A percentile compares a stretch with the other conserved stretches of the same genome.
phyloP scores from a whole-genome alignment of 2,329 filamentous ascomycete species.

The Endoconidiophora laricicola region DNA sequence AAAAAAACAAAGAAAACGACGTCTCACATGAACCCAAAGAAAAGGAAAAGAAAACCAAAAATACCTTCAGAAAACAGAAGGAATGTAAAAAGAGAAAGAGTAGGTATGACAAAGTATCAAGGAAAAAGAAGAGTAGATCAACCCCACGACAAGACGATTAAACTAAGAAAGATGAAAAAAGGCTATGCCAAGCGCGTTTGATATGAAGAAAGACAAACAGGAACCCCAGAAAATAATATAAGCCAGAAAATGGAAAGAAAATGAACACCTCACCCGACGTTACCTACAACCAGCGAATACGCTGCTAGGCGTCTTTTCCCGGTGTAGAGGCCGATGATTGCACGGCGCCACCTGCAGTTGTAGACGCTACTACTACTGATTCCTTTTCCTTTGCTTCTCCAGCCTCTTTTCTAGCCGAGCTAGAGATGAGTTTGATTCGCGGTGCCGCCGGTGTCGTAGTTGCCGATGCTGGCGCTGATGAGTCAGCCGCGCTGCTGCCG shows the following conservation, averaged over 20 bases:
- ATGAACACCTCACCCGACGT: not conserved
- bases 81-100: not conserved
- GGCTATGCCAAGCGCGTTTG: not conserved
- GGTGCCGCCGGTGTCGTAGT: not conserved
- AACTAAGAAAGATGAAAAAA: not conserved
- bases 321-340: too few relatives aligned
- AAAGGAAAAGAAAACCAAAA: conserved; percentile 3
- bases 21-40: not conserved
- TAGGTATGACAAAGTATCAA: not conserved
- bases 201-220: conserved; percentile 2
- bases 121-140: not conserved
- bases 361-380: not conserved
- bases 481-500: not conserved
- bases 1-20: not conserved
- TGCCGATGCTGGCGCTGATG: conserved; percentile 13
- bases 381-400: conserved; percentile 13
- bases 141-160: not conserved
- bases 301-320: too few relatives aligned
- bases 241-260: not conserved
- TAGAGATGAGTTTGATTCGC: conserved; percentile 22
- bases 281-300: too few relatives aligned
- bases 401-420: conserved; percentile 35
- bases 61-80: not conserved
- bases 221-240: not conserved
- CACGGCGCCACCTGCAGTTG: too few relatives aligned